Base-by-base conservation (phyloP, 345 rosid species). In the Syzygium aqueum region DNA sequence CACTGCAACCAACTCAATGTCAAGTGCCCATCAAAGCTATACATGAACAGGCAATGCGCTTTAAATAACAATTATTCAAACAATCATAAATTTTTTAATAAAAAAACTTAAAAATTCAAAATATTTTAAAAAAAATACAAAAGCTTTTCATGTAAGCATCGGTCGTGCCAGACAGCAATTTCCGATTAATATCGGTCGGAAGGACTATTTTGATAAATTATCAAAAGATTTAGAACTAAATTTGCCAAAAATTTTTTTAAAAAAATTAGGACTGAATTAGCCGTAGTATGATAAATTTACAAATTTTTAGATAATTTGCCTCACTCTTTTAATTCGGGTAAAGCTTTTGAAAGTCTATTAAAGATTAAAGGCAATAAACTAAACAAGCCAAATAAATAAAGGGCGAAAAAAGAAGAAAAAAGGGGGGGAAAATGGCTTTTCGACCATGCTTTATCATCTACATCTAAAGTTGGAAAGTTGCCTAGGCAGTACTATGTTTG, bases 171-270 rank as follows among this genome's bases (percentile, higher is more conserved):
- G 46, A 5, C 7, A 43, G 46, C 7, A 61, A 59, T 61, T 61
- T 27, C 19, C 30, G 3, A 2, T 8, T n/a, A n/a, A 61, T n/a
- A 61, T n/a, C 0, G 0, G 0, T 1, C 0, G 0, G 0, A 63
- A 28, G 4, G 3, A 28, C 3, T 16, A 53, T 3, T 3, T 21
- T 7, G 57, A 1, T 1, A 53, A 53, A 21, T 8, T 2, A 7
- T 53, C 4, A 53, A 53, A 53, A 53, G 1, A 1, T 21, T 16
- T 56, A 56, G 9, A 7, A 3, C 1, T 54, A 22, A 54, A 54
- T 54, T 22, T 27, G 0, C 11, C 3, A 2, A 21, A 7, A 33
- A 2, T 33, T 33, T 33, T 3, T 8, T 54, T 43, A 5, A 43
- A 22, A 54, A 54, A 54, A 0, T 8, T 22, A 21, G 0, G 5